Evolutionary conservation across 257 asterid species (phyloP).

Genomic region (Primulina tabacum): DNA sequence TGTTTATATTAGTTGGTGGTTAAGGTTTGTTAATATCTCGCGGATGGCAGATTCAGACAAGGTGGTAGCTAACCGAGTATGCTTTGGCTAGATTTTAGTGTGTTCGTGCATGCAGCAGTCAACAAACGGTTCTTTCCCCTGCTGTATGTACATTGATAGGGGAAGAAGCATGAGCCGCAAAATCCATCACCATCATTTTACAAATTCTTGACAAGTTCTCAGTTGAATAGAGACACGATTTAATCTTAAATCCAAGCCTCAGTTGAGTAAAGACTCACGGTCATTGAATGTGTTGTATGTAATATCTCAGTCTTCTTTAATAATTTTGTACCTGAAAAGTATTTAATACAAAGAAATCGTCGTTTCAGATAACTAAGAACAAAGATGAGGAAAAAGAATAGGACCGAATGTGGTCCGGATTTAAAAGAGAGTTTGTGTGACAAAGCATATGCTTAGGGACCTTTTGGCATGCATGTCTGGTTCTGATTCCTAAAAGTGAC

Average conservation of each 20-base stretch:
- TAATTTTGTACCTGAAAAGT: background rate
- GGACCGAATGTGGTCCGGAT: background rate
- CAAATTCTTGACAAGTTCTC: background rate
- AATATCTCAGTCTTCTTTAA: no score
- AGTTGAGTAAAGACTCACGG: no score
- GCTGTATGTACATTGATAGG: conserved; percentile 22
- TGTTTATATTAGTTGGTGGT: background rate
- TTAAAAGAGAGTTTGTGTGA: background rate
- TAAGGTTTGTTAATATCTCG: background rate
- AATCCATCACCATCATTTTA: background rate
- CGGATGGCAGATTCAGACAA: background rate
- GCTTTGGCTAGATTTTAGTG: background rate
- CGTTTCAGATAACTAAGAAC: background rate
- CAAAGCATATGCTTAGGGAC: background rate
- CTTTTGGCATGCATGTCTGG: background rate
- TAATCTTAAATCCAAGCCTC: background rate
- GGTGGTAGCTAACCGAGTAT: conserved; percentile 15
- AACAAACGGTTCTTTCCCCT: background rate
- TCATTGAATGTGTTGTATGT: no score
- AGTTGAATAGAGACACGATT: background rate
- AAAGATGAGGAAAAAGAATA: background rate
- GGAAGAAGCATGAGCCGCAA: conserved; percentile 17
- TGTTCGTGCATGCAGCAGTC: background rate
- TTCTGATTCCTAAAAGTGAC: no score
- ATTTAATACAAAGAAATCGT: no score